Conservation (phyloP, 1,139 yeast species). For the Suhomyces terraborum region DNA sequence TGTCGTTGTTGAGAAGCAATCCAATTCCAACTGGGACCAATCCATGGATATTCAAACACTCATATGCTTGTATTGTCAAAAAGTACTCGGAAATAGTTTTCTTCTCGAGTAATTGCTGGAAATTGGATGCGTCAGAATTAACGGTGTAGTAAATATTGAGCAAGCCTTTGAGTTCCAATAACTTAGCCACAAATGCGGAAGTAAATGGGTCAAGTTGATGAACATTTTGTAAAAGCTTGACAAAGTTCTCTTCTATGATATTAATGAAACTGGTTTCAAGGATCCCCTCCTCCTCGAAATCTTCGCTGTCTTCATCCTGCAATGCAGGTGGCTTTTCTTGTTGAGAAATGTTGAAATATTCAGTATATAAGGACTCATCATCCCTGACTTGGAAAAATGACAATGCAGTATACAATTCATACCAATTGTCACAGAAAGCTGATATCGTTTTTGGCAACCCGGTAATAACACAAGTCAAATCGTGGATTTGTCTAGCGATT, state of each 20-base stretch:
- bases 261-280: constrained; percentile 64
- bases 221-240: constrained; percentile 61
- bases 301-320: constrained; percentile 22
- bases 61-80: constrained; percentile 60
- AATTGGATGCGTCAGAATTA: constrained; percentile 17
- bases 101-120: constrained; percentile 21
- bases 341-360: constrained; percentile 37
- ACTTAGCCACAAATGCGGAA: constrained; percentile 64
- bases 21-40: constrained; percentile 73
- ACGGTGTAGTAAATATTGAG: constrained; percentile 49
- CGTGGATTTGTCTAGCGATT: constrained; percentile 45
- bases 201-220: constrained; percentile 67
- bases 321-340: constrained; percentile 37
- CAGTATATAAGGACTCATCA: constrained; percentile 34
- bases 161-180: constrained; percentile 66
- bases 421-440: constrained; percentile 61
- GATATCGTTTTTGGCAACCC: constrained; percentile 59
- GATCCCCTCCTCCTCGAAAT: constrained; percentile 24
- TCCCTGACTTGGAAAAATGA: constrained; percentile 61
- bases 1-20: constrained; percentile 33
- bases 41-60: constrained; percentile 50
- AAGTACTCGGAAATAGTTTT: constrained; percentile 62
- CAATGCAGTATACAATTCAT: constrained; percentile 65
- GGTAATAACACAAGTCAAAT: constrained; percentile 46
- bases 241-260: constrained; percentile 57